Base-by-base conservation (phyloP, 2,329 filamentous ascomycete genomes). In the Sporothrix pseudoabietina region DNA sequence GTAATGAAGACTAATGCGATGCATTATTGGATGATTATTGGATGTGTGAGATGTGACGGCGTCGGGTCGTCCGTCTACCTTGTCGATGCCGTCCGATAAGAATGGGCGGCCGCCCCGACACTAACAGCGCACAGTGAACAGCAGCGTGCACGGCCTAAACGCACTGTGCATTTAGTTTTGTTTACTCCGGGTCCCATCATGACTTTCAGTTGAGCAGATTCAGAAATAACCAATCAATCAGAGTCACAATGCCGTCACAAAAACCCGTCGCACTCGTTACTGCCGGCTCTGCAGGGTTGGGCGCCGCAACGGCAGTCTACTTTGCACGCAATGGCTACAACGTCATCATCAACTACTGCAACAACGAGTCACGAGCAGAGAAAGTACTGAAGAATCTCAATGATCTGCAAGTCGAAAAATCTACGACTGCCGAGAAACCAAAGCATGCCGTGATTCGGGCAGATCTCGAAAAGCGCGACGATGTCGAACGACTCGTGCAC, bases 271-370 rank as follows among this genome's bases (percentile, higher is more conserved):
- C 78, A 19, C 79, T 85, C 73, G 89, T 87, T 35, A 87, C 85
- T 0, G 86, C 85, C n/a, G 84, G 84, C 39, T 85, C 82, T 59
- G 85, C 92, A 76, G 93, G 92, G 2, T 86, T 95, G 44, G 93
- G 93, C 49, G 92, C 91, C 59, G 84, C 90, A 3, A 85, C 92
- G 3, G 87, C 86, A 54, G 86, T 87, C 72, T 88, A 89, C 44
- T 93, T 94, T 77, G 92, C 92, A 9, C 82, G 85, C 30, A 85
- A 90, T 77, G 91, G 91, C 65, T 88, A 87, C 79, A 90, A 92
- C 73, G 83, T 95, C 10, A 88, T 89, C 9, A 87, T 96, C 79
- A 95, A 94, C 82, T 95, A 94, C 81, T 85, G 86, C 80, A 88
- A 85, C 75, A 89, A 88, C 79, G 80, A 83, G 49, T 85, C 86